These are phyloP conservation scores for Skeletonema grethae DNA, from an alignment of 108 stramenopile species.

Conservation along the genomic window DNA sequence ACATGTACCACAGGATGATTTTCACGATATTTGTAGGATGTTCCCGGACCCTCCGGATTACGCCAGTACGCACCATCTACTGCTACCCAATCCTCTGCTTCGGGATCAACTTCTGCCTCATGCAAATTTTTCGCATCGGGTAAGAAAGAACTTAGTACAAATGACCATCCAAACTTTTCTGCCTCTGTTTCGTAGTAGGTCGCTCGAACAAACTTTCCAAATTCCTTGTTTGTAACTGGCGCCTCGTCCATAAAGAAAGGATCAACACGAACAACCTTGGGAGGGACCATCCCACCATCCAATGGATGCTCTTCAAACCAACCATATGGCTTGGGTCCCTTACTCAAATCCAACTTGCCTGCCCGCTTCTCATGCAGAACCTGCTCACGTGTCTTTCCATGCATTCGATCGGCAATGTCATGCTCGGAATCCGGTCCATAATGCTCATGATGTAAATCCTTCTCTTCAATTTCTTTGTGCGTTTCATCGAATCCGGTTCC, in stretches of 20 bases:
- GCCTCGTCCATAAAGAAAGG: slow-evolving; percentile 85
- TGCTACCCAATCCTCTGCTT: slow-evolving; percentile 88
- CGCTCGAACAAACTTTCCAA: slow-evolving; percentile 89
- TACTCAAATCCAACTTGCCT: slow-evolving; percentile 43
- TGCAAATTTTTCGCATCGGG: slow-evolving; percentile 52
- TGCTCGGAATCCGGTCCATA: slow-evolving; percentile 56
- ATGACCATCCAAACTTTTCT: slow-evolving; percentile 94
- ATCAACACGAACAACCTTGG: slow-evolving; percentile 78
- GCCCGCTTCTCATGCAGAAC: slow-evolving; percentile 69
- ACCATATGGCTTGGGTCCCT: slow-evolving; percentile 75
- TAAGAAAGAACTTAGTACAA: slow-evolving; percentile 85
- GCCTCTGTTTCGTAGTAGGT: slow-evolving; percentile 93
- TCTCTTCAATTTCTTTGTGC: slow-evolving; percentile 65
- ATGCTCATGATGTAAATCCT: slow-evolving; percentile 59
- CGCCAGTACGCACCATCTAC: slow-evolving; percentile 93
- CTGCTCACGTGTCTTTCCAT: slow-evolving; percentile 59
- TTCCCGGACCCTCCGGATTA: slow-evolving; percentile 87
- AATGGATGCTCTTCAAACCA: slow-evolving; percentile 72
- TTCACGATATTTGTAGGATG: slow-evolving; percentile 76
- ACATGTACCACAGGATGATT: slow-evolving; percentile 94
- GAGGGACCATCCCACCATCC: slow-evolving; percentile 81
- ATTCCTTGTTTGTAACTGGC: slow-evolving; percentile 87
- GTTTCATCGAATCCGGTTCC: slow-evolving; percentile 76
- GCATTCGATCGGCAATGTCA: slow-evolving; percentile 54
- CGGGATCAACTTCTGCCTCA: slow-evolving; percentile 73